Conservation (phyloP, 495 filamentous ascomycete genomes). For the Aspergillus asperescens region DNA sequence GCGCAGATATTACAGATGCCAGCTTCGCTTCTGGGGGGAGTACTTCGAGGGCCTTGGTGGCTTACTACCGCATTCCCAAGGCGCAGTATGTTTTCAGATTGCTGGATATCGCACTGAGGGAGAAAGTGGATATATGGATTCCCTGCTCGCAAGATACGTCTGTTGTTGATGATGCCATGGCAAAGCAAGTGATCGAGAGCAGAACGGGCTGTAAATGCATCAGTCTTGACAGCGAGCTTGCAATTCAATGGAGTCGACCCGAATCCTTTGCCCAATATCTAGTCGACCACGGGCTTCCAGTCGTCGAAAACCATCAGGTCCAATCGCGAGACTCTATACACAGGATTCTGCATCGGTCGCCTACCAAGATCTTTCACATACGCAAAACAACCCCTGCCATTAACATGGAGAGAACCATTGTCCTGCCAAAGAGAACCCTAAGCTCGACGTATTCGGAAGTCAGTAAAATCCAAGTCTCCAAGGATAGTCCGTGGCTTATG, state of each 20-base stretch:
- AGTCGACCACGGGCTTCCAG: slow-evolving; percentile 44
- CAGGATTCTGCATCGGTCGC: slow-evolving; percentile 49
- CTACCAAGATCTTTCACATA: slow-evolving; percentile 53
- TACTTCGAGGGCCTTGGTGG: slow-evolving; percentile 42
- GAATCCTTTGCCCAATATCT: slow-evolving; percentile 54
- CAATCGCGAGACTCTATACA: slow-evolving; percentile 51
- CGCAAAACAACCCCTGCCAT: slow-evolving; percentile 53
- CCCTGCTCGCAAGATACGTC: slow-evolving; percentile 58
- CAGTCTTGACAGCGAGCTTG: slow-evolving; percentile 47
- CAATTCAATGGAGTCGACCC: slow-evolving; percentile 51
- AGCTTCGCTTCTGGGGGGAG: slow-evolving; percentile 33
- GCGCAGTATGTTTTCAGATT: slow-evolving; percentile 46
- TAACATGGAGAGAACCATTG: slow-evolving; percentile 39
- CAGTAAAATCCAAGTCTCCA: slow-evolving; percentile 49
- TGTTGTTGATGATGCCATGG: slow-evolving; percentile 57
- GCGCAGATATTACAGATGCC: slow-evolving; percentile 61
- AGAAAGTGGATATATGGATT: slow-evolving; percentile 68
- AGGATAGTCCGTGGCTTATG: slow-evolving; percentile 57
- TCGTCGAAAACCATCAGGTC: slow-evolving; percentile 56
- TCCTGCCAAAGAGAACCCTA: slow-evolving; percentile 50
- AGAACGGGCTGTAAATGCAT: slow-evolving; percentile 56
- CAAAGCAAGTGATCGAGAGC: slow-evolving; percentile 56
- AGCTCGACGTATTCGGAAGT: slow-evolving; percentile 52
- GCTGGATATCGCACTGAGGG: slow-evolving; percentile 51
- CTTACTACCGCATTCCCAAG: slow-evolving; percentile 50